Conservation (phyloP, 257 asterid species). For the Salvia hispanica region DNA sequence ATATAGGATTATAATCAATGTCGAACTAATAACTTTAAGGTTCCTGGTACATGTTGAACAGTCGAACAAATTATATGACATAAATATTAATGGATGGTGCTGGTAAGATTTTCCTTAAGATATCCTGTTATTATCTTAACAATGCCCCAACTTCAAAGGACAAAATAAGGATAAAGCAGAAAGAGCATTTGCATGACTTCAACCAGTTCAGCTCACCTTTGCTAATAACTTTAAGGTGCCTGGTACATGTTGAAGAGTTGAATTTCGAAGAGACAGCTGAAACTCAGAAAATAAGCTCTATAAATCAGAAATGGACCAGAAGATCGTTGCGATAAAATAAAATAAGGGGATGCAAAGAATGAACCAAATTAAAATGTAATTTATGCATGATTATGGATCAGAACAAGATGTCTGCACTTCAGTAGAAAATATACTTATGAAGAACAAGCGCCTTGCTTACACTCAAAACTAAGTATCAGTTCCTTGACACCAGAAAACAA, state of each 20-base stretch:
- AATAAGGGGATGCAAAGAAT: too few species aligned
- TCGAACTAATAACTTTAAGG: too few species aligned
- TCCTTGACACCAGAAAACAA: slow-evolving; percentile 7
- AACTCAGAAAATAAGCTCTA: slow-evolving; percentile 33
- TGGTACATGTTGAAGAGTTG: slow-evolving; percentile 47
- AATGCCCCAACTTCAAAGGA: slow-evolving; percentile 17
- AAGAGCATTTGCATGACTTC: slow-evolving; percentile 26
- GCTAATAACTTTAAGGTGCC: slow-evolving; percentile 56
- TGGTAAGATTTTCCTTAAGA: slow-evolving; percentile 3
- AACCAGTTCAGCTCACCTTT: slow-evolving; percentile 54
- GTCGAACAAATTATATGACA: background rate
- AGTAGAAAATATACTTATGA: background rate
- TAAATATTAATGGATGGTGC: background rate
- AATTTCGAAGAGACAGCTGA: slow-evolving; percentile 62
- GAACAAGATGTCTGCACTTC: too few species aligned
- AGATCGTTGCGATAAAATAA: too few species aligned
- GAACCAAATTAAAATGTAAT: too few species aligned
- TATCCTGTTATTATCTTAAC: slow-evolving; percentile 20
- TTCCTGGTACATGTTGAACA: too few species aligned
- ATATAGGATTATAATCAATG: too few species aligned
- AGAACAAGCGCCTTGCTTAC: slow-evolving; percentile 8
- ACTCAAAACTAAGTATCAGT: background rate
- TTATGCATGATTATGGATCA: too few species aligned
- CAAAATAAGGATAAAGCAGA: background rate
- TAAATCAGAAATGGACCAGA: too few species aligned